Base-by-base conservation (phyloP, 1,284 basidiomycete species). In the Leccinum cinnamomeum region DNA sequence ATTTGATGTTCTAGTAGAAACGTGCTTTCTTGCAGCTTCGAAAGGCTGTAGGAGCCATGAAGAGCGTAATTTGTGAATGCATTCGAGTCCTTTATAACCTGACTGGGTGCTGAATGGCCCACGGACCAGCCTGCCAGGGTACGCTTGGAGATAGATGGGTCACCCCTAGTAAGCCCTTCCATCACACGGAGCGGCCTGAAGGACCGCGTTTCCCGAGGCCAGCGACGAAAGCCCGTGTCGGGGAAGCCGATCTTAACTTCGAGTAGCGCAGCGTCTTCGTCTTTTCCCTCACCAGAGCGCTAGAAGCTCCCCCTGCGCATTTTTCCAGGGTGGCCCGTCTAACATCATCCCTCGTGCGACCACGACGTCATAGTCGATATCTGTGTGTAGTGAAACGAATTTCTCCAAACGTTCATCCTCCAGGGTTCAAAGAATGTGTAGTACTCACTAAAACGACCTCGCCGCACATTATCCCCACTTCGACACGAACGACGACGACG, bases 1-100 rank as follows among this genome's bases (percentile, higher is more conserved):
- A 66, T 14, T 41, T 75, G 61, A 65, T 76, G 65, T 59, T 53
- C 20, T 64, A 62, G 37, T 16, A 14, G 4, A 11, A 23, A 12
- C 39, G 10, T 59, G 14, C 41, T n/a, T 33, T 11, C n/a, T 30
- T 53, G 51, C 25, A 12, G 51, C 51, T 53, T 28, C n/a, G 51
- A 7, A n/a, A 8, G 20, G 23, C 23, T 50, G 20, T 23, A 25
- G 10, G 48, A 16, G 14, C 46, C 8, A n/a, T n/a, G 11, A 23
- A 20, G 23, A 25, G 7, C 48, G 23, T 23, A 25, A 23, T 50
- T 25, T 50, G 7, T 50, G 23, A 51, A 51, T 23, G 48, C 14
- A 25, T 8, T 51, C 48, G 14, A 51, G 20, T 5, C 7, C 14
- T 25, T 14, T 16, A 25, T 20, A 20, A 46, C 41, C 10, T 44